Percentiles rank a stretch among this genome's conserved stretches.
Conservation (phyloP, 495 filamentous ascomycete species). For the Alectoria sarmentosa region DNA sequence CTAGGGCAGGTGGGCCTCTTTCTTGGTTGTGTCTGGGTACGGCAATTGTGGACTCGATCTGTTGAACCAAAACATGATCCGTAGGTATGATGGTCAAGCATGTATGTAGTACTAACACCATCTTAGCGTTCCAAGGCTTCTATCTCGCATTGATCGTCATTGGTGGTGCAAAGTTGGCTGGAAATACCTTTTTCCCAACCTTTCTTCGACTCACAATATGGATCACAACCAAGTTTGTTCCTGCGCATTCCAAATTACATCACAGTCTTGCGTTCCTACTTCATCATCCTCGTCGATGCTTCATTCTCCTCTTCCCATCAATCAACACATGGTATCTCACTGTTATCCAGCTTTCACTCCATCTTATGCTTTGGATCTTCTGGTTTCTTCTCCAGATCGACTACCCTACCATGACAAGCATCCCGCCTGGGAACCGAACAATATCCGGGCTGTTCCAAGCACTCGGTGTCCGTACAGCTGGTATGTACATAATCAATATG, state of each 20-base stretch:
- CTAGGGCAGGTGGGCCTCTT: background rate
- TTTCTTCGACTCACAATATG: background rate
- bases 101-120: background rate
- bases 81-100: background rate
- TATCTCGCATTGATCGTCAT: conserved; percentile 1
- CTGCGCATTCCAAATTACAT: background rate
- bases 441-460: conserved; percentile 1
- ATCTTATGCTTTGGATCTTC: background rate
- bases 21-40: background rate
- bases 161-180: background rate
- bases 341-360: background rate
- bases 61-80: background rate
- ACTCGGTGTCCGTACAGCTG: background rate
- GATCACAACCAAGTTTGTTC: background rate
- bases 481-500: background rate
- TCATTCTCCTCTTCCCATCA: conserved; percentile 1
- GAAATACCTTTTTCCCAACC: conserved; percentile 3
- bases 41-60: background rate
- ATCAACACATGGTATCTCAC: conserved; percentile 12
- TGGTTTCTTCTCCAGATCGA: conserved; percentile 6
- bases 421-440: background rate
- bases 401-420: background rate
- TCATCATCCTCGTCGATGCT: background rate
- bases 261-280: conserved; percentile 2
- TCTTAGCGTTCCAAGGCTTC: background rate